These are phyloP conservation scores for Mycena filopes DNA, from an alignment of 768 basidiomycete species.

Conservation along the genomic window DNA sequence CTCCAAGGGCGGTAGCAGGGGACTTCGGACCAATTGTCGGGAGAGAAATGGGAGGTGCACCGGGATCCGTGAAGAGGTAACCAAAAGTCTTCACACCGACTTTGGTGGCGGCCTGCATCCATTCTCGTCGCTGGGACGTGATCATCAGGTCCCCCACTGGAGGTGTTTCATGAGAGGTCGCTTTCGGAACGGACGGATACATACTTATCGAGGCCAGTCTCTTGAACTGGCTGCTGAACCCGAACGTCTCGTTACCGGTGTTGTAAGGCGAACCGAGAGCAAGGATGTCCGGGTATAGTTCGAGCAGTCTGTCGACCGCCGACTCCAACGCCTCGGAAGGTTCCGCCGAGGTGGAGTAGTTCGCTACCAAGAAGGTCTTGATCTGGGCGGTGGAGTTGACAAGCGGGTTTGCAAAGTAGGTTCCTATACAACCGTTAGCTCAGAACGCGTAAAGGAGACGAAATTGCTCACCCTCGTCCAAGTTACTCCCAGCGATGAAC, in stretches of 20 bases:
- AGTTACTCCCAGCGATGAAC: conserved; percentile 10
- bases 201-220: conserved; percentile 46
- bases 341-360: not conserved
- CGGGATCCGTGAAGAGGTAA: conserved; percentile 50
- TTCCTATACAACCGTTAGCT: not conserved
- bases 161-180: too few relatives aligned
- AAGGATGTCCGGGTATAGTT: conserved; percentile 6
- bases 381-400: conserved; percentile 1
- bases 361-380: not conserved
- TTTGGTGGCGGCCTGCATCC: conserved; percentile 44
- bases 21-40: not conserved
- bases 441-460: too few relatives aligned
- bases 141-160: conserved; percentile 14
- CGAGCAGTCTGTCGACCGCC: not conserved
- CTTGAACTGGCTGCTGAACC: conserved; percentile 49
- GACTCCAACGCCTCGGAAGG: not conserved
- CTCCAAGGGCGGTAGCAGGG: conserved; percentile 24
- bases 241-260: conserved; percentile 46
- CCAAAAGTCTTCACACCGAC: conserved; percentile 47
- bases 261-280: conserved; percentile 13
- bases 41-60: not conserved
- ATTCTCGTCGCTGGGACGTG: conserved; percentile 39
- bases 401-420: conserved; percentile 1
- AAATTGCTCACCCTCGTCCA: conserved; percentile 6
- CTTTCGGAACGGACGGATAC: not conserved